Conservation (phyloP, 2,329 filamentous ascomycete genomes). For the Chrysoporthe deuterocubensis region DNA sequence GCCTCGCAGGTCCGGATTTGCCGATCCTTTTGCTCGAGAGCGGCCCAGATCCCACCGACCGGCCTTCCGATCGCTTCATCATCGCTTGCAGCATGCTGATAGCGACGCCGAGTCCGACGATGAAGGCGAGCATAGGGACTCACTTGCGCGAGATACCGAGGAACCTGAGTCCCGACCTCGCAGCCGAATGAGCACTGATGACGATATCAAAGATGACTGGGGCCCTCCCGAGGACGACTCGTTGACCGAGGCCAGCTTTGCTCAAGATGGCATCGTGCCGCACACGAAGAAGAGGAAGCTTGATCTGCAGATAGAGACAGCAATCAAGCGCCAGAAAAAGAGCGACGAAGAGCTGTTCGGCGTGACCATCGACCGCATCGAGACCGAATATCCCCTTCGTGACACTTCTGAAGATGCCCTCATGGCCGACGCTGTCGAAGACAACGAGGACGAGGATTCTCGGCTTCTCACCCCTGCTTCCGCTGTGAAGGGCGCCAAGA, state of each 20-base stretch:
- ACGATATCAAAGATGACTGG: slow-evolving; percentile 59
- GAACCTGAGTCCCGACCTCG: slow-evolving; percentile 81
- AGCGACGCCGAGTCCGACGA: slow-evolving; percentile 90
- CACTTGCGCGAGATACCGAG: slow-evolving; percentile 76
- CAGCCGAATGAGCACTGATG: slow-evolving; percentile 72
- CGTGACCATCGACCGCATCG: slow-evolving; percentile 59
- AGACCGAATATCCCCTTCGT: slow-evolving; percentile 52
- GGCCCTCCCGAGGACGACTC: slow-evolving; percentile 64
- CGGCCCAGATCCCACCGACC: slow-evolving; percentile 62
- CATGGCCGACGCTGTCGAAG: slow-evolving; percentile 50
- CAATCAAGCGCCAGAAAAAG: slow-evolving; percentile 80
- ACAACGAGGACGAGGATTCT: slow-evolving; percentile 50
- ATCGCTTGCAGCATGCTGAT: slow-evolving; percentile 70
- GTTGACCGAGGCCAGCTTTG: slow-evolving; percentile 74
- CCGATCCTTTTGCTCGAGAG: slow-evolving; percentile 68
- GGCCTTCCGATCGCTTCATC: slow-evolving; percentile 79
- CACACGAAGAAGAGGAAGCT: slow-evolving; percentile 73
- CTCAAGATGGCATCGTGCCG: slow-evolving; percentile 56
- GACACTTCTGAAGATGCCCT: slow-evolving; percentile 55
- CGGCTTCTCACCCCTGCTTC: slow-evolving; percentile 52
- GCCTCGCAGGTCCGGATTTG: slow-evolving; percentile 64
- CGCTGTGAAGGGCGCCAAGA: slow-evolving; percentile 58
- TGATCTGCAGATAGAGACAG: slow-evolving; percentile 68
- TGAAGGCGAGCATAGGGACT: slow-evolving; percentile 64
- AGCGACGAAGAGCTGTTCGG: slow-evolving; percentile 78